These are phyloP conservation scores for Talaromyces trachyspermus DNA, from an alignment of 495 filamentous ascomycete species.

Conservation along the genomic window DNA sequence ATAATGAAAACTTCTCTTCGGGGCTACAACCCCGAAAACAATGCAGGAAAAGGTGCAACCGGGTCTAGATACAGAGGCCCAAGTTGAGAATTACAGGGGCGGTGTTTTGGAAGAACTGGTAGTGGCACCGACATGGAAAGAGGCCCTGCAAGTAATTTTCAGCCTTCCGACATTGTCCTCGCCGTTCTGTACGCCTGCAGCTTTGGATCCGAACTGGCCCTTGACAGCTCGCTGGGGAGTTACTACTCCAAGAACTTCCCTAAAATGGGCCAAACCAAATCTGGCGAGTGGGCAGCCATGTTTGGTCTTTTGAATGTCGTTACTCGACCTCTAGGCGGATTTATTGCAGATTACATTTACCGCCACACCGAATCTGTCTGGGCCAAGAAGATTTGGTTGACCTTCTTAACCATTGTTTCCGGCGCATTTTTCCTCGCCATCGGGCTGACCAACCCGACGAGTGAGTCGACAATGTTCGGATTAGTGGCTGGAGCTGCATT, in stretches of 20 bases:
- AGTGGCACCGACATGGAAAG: conserved; percentile 54
- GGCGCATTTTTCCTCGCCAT: conserved; percentile 65
- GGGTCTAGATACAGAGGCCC: conserved; percentile 6
- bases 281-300: conserved; percentile 78
- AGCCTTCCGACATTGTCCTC: conserved; percentile 60
- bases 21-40: not conserved
- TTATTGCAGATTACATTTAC: conserved; percentile 69
- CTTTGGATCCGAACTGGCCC: conserved; percentile 78
- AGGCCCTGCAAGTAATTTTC: conserved; percentile 49
- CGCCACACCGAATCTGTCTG: conserved; percentile 51
- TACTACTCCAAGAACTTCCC: conserved; percentile 80
- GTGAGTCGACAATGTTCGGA: conserved; percentile 62
- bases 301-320: conserved; percentile 82
- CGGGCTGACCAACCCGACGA: conserved; percentile 54
- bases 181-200: conserved; percentile 73
- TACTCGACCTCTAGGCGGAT: conserved; percentile 67
- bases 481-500: conserved; percentile 67
- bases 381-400: conserved; percentile 69
- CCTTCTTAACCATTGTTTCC: conserved; percentile 53
- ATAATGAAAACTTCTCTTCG: conserved; percentile 38
- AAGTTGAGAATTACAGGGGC: conserved; percentile 50
- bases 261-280: conserved; percentile 60
- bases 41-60: not conserved
- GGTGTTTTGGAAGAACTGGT: conserved; percentile 49
- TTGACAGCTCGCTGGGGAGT: conserved; percentile 73